Percentiles rank a stretch among this genome's conserved stretches.
phyloP scores from a whole-genome alignment of 2,329 filamentous ascomycete genomes.

The Colletotrichum lupini region DNA sequence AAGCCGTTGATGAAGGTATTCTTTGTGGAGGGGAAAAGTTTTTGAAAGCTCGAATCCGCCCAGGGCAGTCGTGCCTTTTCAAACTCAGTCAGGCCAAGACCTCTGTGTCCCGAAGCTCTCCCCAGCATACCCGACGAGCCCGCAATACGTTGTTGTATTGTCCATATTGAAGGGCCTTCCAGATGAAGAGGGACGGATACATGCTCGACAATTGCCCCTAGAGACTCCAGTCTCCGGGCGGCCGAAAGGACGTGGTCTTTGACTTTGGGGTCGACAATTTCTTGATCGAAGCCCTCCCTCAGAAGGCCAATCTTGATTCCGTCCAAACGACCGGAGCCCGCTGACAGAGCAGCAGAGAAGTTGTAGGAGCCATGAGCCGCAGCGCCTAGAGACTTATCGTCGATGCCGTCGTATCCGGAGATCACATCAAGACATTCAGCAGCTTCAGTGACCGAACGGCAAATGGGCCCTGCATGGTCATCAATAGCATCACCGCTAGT shows the following conservation, averaged over 20 bases:
- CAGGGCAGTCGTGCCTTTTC: constrained; percentile 59
- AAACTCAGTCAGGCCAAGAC: constrained; percentile 61
- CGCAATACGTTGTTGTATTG: constrained; percentile 57
- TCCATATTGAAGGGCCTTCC: constrained; percentile 62
- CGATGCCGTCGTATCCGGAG: constrained; percentile 59
- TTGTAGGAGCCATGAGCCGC: constrained; percentile 42
- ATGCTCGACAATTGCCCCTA: constrained; percentile 62
- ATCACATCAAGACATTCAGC: constrained; percentile 57
- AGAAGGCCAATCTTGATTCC: constrained; percentile 55
- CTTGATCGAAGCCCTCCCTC: constrained; percentile 55
- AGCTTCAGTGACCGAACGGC: constrained; percentile 51
- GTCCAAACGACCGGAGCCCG: constrained; percentile 38
- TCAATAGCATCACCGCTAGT: constrained; percentile 60
- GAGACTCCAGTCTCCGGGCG: constrained; percentile 49
- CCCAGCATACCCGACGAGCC: constrained; percentile 55
- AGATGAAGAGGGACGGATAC: constrained; percentile 61
- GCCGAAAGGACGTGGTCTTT: constrained; percentile 54
- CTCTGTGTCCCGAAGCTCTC: constrained; percentile 57
- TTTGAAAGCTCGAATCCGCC: constrained; percentile 59
- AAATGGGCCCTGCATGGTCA: constrained; percentile 61
- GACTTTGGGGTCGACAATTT: constrained; percentile 52
- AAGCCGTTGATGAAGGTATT: constrained; percentile 65
- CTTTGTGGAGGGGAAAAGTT: constrained; percentile 63
- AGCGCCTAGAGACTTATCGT: constrained; percentile 54
- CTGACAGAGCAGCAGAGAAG: constrained; percentile 39